Evolutionary conservation across 1,139 yeast species (phyloP).

Genomic region (Torulaspora globosa): DNA sequence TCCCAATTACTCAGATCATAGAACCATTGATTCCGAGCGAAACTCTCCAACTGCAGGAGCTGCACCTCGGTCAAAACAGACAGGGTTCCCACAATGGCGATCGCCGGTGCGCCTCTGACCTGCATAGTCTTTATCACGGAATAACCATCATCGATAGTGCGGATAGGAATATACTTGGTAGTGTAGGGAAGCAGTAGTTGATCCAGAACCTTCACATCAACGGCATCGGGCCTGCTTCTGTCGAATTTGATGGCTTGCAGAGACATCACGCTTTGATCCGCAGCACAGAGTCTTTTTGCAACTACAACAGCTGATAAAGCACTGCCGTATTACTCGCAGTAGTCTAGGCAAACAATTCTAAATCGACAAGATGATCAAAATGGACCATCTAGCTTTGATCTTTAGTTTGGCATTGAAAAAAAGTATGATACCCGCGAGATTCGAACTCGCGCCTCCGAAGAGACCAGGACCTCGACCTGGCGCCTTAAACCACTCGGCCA

Average conservation of each 20-base stretch:
- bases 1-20: conserved; percentile 38
- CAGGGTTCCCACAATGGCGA: conserved; percentile 89
- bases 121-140: conserved; percentile 83
- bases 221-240: conserved; percentile 35
- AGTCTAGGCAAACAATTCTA: neutral
- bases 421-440: conserved; percentile 55
- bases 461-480: conserved; percentile 65
- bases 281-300: too few species aligned
- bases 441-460: conserved; percentile 67
- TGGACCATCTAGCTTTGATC: neutral
- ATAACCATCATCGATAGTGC: conserved; percentile 66
- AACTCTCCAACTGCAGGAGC: conserved; percentile 34
- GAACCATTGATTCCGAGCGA: conserved; percentile 29
- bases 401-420: too few species aligned
- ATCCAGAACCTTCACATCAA: conserved; percentile 61
- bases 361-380: neutral
- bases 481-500: conserved; percentile 64
- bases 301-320: neutral
- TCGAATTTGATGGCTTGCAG: conserved; percentile 71
- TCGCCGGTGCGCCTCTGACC: conserved; percentile 98
- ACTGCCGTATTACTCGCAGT: neutral
- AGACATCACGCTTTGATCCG: conserved; percentile 28
- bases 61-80: conserved; percentile 68
- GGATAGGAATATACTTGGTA: conserved; percentile 60
- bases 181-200: conserved; percentile 80